A percentile compares a stretch with the other conserved stretches of the same genome.
Conservation (phyloP, 352 stramenopile genomes). For the Albugo candida region DNA sequence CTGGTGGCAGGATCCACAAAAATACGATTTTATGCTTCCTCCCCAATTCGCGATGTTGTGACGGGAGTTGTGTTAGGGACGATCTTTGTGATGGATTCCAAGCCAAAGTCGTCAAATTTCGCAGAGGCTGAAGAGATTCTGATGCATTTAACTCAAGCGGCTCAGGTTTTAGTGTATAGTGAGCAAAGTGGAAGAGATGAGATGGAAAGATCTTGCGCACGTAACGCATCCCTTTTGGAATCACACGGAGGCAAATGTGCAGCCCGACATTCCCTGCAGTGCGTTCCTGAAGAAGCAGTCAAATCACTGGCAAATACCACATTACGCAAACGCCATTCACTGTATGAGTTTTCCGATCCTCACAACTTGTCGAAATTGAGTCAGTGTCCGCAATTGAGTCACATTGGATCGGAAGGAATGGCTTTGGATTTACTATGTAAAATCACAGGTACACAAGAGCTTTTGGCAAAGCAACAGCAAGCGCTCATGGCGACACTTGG, state of each 20-base stretch:
- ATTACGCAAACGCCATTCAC: not conserved
- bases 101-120: conserved; percentile 26
- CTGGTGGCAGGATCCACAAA: not conserved
- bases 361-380: not conserved
- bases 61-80: conserved; percentile 42
- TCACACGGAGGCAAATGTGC: conserved; percentile 1
- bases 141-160: conserved; percentile 30
- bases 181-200: not conserved
- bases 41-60: conserved; percentile 18
- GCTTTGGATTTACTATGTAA: conserved; percentile 33
- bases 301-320: not conserved
- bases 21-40: not conserved
- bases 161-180: conserved; percentile 23
- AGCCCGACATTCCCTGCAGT: not conserved
- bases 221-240: not conserved
- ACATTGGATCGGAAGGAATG: conserved; percentile 3
- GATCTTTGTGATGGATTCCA: conserved; percentile 66
- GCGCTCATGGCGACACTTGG: conserved; percentile 20
- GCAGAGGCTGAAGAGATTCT: conserved; percentile 38
- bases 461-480: conserved; percentile 31
- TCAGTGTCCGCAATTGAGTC: not conserved
- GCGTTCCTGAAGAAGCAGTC: not conserved
- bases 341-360: not conserved
- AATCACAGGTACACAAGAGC: conserved; percentile 43
- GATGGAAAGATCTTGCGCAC: not conserved